These are phyloP conservation scores for Eimeria praecox DNA, from an alignment of 169 alveolate species.

Conservation along the genomic window DNA sequence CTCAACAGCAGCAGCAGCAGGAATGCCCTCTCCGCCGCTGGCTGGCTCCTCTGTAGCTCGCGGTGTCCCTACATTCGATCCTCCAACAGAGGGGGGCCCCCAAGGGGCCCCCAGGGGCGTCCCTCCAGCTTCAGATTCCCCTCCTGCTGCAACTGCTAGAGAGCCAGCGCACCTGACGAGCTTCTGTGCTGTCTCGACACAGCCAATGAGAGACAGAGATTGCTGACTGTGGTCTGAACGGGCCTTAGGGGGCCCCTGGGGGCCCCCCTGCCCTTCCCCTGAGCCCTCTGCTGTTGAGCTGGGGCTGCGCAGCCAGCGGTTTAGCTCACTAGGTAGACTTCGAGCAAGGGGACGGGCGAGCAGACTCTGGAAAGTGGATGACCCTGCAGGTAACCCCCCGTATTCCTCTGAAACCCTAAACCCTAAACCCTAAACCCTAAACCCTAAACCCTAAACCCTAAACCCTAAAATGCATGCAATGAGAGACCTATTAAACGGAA, in stretches of 20 bases:
- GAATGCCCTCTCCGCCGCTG: background rate
- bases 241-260: slow-evolving; percentile 8
- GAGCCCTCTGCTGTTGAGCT: background rate
- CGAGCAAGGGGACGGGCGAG: slow-evolving; percentile 24
- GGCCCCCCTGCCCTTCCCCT: background rate
- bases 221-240: background rate
- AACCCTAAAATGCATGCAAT: too few species aligned
- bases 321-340: background rate
- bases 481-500: too few species aligned
- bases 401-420: slow-evolving; percentile 5
- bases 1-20: background rate
- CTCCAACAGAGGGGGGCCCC: background rate
- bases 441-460: slow-evolving; percentile 24
- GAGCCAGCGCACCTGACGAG: slow-evolving; percentile 18
- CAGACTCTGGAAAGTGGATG: background rate
- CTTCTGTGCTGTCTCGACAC: background rate
- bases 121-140: background rate
- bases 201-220: background rate
- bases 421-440: slow-evolving; percentile 37
- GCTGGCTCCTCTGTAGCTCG: background rate
- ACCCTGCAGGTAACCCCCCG: background rate
- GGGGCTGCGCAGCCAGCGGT: slow-evolving; percentile 23
- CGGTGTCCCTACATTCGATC: slow-evolving; percentile 6
- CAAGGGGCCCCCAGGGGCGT: slow-evolving; percentile 53
- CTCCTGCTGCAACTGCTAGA: background rate